phyloP scores from a whole-genome alignment of 257 asterid genomes.

The Rehmannia glutinosa region DNA sequence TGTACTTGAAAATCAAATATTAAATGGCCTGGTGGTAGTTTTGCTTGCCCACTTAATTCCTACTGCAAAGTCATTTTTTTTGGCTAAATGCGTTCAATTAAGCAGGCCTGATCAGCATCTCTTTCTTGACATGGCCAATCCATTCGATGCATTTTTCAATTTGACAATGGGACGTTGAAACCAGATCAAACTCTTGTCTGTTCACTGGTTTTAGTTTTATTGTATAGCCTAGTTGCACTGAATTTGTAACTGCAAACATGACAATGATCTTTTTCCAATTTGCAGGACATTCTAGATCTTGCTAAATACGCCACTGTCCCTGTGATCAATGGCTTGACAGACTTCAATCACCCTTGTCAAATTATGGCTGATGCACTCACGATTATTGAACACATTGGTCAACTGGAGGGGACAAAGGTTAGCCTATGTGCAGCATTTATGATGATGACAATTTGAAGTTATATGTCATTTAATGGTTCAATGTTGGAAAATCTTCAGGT shows the following conservation, averaged over 20 bases:
- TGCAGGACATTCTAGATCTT: slow-evolving; percentile 89
- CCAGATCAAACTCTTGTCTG: too few relatives aligned
- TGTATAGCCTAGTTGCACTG: background rate
- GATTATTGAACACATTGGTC: slow-evolving; percentile 85
- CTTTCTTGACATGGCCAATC: background rate
- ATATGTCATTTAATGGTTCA: background rate
- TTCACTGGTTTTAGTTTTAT: background rate
- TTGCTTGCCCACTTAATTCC: slow-evolving; percentile 6
- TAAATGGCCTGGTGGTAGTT: background rate
- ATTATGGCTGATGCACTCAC: slow-evolving; percentile 99
- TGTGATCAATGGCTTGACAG: slow-evolving; percentile 90
- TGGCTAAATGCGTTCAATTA: background rate
- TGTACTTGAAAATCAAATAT: background rate
- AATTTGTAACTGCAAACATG: background rate
- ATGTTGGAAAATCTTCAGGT: slow-evolving; percentile 46
- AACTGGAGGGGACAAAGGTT: slow-evolving; percentile 87
- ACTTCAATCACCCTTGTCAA: slow-evolving; percentile 95
- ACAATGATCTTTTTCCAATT: slow-evolving; percentile 13
- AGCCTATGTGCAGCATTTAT: slow-evolving; percentile 8
- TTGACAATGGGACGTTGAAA: too few relatives aligned
- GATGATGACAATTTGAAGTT: slow-evolving; percentile 6
- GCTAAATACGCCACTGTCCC: slow-evolving; percentile 83
- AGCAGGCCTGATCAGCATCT: background rate
- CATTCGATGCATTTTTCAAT: background rate
- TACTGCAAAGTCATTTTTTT: too few relatives aligned